Conservation (phyloP, 208 protist genomes). For the Crithidia mellificae region DNA sequence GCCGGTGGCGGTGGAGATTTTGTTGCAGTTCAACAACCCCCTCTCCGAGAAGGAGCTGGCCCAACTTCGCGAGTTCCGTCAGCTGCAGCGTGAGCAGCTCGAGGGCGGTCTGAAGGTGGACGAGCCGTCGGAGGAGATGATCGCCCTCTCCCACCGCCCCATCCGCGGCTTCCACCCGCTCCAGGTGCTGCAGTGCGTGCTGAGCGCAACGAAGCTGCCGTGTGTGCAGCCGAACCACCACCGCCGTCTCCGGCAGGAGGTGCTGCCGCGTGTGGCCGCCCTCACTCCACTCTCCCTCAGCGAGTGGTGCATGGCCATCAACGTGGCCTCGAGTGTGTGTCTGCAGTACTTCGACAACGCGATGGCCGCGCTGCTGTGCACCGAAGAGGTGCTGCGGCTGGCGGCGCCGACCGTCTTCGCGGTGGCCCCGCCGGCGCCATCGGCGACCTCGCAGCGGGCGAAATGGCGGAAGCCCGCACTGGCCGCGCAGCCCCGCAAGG, state of each 20-base stretch:
- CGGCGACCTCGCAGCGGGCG: conserved; percentile 5
- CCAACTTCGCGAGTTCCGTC: conserved; percentile 56
- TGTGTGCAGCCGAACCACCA: conserved; percentile 52
- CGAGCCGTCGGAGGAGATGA: conserved; percentile 50
- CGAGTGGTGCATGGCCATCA: conserved; percentile 64
- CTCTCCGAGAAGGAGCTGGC: conserved; percentile 67
- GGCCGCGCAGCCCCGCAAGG: conserved; percentile 34
- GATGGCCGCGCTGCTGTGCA: conserved; percentile 51
- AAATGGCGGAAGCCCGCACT: conserved; percentile 20
- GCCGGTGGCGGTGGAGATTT: conserved; percentile 45
- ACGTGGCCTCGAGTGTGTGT: conserved; percentile 33
- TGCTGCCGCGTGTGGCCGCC: conserved; percentile 51
- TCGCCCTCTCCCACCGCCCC: conserved; percentile 49
- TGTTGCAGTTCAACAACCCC: conserved; percentile 77
- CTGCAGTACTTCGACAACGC: conserved; percentile 34
- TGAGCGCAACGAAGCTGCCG: conserved; percentile 57
- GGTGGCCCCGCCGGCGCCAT: conserved; percentile 6
- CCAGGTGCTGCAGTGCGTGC: conserved; percentile 69
- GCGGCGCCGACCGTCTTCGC: conserved; percentile 57
- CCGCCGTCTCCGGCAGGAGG: conserved; percentile 58
- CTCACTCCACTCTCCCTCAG: conserved; percentile 46
- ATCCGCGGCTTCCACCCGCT: conserved; percentile 59
- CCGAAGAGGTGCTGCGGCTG: conserved; percentile 58
- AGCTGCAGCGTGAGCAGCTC: conserved; percentile 48
- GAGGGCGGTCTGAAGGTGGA: conserved; percentile 63